Conservation (phyloP, 176 grass and related monocot species). For the Oropetium thomaeum region DNA sequence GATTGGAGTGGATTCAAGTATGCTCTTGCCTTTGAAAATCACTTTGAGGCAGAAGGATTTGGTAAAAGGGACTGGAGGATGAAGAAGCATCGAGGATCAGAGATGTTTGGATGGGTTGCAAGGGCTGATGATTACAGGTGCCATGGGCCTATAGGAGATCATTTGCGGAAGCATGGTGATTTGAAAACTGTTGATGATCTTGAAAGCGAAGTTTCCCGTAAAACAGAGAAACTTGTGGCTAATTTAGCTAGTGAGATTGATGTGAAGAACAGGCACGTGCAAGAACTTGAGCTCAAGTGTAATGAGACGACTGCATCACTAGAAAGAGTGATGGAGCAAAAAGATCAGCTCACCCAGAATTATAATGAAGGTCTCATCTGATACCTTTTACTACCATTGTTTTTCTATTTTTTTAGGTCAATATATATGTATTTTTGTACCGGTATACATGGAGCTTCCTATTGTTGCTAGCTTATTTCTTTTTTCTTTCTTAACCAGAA, state of each 20-base stretch:
- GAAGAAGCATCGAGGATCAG: constrained; percentile 23
- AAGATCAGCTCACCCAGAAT: constrained; percentile 35
- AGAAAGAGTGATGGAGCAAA: constrained; percentile 59
- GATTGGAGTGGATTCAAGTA: constrained; percentile 61
- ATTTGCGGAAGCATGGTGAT: constrained; percentile 53
- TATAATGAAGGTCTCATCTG: constrained; percentile 44
- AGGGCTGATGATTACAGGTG: constrained; percentile 46
- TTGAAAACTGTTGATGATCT: constrained; percentile 55
- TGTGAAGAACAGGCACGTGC: constrained; percentile 40
- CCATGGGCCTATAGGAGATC: constrained; percentile 40
- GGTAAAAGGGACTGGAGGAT: constrained; percentile 45
- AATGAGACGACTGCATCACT: constrained; percentile 46
- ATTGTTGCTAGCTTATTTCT: neutral
- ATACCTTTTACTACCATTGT: neutral
- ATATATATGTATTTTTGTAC: neutral
- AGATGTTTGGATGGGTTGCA: constrained; percentile 58
- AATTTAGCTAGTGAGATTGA: constrained; percentile 48
- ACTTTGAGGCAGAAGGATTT: constrained; percentile 45
- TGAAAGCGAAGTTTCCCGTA: constrained; percentile 36
- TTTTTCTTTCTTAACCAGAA: constrained; percentile 40
- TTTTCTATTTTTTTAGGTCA: neutral
- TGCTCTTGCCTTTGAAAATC: constrained; percentile 46
- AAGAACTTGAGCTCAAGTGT: constrained; percentile 45
- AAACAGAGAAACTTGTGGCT: constrained; percentile 51
- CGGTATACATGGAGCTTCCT: neutral